Conservation (phyloP, 148 eudicot species). For the Fagopyrum tataricum region DNA sequence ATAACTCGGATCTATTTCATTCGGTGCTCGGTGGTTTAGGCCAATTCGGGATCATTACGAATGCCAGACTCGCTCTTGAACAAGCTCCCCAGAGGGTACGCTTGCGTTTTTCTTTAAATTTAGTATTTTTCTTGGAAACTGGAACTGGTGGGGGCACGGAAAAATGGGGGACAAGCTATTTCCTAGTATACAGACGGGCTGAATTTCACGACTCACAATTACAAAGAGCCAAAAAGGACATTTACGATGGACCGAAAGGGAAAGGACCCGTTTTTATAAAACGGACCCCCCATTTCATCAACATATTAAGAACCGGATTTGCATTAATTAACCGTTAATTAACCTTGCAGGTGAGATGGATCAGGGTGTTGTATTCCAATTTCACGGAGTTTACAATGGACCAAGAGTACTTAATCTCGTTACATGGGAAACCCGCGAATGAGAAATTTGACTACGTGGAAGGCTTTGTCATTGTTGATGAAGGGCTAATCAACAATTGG, state of each 20-base stretch:
- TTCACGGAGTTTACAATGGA: constrained; percentile 65
- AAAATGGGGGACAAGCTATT: neutral
- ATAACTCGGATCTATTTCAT: constrained; percentile 57
- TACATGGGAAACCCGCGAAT: constrained; percentile 38
- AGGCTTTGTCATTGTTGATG: constrained; percentile 86
- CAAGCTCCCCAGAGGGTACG: constrained; percentile 72
- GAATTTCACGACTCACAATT: neutral
- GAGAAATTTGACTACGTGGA: constrained; percentile 81
- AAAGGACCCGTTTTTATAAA: neutral
- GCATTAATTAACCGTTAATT: neutral
- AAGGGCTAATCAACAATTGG: constrained; percentile 80
- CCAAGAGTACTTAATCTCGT: constrained; percentile 80
- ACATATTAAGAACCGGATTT: too few relatives aligned
- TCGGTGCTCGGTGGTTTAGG: constrained; percentile 88
- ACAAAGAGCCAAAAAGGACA: neutral
- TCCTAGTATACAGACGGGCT: neutral
- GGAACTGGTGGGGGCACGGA: neutral
- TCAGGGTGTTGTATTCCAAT: constrained; percentile 69
- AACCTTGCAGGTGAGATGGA: constrained; percentile 69
- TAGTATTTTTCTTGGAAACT: neutral
- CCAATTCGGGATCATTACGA: constrained; percentile 87
- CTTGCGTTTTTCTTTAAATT: neutral
- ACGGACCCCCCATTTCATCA: constrained; percentile 1
- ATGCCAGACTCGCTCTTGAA: constrained; percentile 88
- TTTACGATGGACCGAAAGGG: constrained; percentile 3